Conservation (phyloP, 163 green algal genomes). For the Volvox carteri region DNA sequence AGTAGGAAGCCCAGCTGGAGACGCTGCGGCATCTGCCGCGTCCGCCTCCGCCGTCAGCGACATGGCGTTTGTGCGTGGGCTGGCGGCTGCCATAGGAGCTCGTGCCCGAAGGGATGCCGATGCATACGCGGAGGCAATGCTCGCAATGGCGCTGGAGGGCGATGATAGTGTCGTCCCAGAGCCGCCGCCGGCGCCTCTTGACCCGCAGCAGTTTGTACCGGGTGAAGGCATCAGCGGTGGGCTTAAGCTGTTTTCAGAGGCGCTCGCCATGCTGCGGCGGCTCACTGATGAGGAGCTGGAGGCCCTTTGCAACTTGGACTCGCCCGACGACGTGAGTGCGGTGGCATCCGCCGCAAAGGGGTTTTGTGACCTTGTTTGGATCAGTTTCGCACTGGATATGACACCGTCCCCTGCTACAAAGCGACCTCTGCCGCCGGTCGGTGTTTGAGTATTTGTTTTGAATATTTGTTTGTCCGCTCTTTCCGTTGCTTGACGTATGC, state of each 20-base stretch:
- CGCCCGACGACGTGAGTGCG: slow-evolving; percentile 25
- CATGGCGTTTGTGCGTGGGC: slow-evolving; percentile 30
- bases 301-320: slow-evolving; percentile 42
- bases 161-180: background rate
- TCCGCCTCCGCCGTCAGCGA: background rate
- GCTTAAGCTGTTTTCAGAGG: slow-evolving; percentile 57
- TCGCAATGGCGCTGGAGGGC: slow-evolving; percentile 12
- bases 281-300: slow-evolving; percentile 56
- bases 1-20: background rate
- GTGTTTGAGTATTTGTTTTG: too few species aligned
- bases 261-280: slow-evolving; percentile 43
- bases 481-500: background rate
- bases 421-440: too few species aligned
- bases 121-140: slow-evolving; percentile 28
- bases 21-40: background rate
- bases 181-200: slow-evolving; percentile 16
- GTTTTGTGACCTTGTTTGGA: too few species aligned
- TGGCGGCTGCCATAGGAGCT: slow-evolving; percentile 18
- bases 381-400: too few species aligned
- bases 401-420: too few species aligned
- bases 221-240: slow-evolving; percentile 32
- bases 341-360: too few species aligned
- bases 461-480: too few species aligned
- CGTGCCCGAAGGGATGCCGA: slow-evolving; percentile 9
- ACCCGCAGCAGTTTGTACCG: slow-evolving; percentile 55